A percentile compares a stretch with the other conserved stretches of the same genome.
Conservation (phyloP, 306 rosid genomes). For the Lablab purpureus region DNA sequence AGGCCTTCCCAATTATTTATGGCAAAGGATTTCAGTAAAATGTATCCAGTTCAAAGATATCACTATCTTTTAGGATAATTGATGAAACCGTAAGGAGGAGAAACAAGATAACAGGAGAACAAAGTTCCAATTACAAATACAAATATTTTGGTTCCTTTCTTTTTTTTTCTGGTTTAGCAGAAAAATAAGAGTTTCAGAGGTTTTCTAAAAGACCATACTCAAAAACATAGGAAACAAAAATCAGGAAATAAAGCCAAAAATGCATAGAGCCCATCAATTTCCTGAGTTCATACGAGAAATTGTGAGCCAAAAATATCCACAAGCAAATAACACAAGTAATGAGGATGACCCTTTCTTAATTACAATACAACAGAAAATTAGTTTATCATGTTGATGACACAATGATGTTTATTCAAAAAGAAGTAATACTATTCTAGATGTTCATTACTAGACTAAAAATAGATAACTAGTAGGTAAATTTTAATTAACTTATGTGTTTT, state of each 20-base stretch:
- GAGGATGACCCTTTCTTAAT: slow-evolving; percentile 1
- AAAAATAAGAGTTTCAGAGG: slow-evolving; percentile 22
- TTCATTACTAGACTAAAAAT: slow-evolving; percentile 34
- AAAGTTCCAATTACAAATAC: not conserved
- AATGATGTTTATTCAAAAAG: slow-evolving; percentile 4
- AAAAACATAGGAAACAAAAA: slow-evolving; percentile 8
- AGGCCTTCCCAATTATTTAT: slow-evolving; percentile 6
- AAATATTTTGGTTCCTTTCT: slow-evolving; percentile 1
- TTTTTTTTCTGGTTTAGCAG: not conserved
- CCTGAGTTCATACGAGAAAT: slow-evolving; percentile 31
- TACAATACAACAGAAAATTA: slow-evolving; percentile 3
- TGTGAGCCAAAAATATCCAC: not conserved
- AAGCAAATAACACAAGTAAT: not conserved
- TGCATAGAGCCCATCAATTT: not conserved
- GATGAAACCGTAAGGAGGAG: not conserved
- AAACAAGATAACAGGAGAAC: not conserved
- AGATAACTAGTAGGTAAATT: slow-evolving; percentile 22
- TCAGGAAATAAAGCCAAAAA: slow-evolving; percentile 9
- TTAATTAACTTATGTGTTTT: slow-evolving; percentile 20
- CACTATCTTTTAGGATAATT: not conserved
- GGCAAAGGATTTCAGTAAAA: slow-evolving; percentile 19
- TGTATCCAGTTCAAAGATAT: slow-evolving; percentile 17
- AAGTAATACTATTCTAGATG: slow-evolving; percentile 5
- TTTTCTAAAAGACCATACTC: not conserved
- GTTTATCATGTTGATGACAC: not conserved